These are phyloP conservation scores for Scortechinia acanthostroma DNA, from an alignment of 2,329 filamentous ascomycete species.

Conservation along the genomic window DNA sequence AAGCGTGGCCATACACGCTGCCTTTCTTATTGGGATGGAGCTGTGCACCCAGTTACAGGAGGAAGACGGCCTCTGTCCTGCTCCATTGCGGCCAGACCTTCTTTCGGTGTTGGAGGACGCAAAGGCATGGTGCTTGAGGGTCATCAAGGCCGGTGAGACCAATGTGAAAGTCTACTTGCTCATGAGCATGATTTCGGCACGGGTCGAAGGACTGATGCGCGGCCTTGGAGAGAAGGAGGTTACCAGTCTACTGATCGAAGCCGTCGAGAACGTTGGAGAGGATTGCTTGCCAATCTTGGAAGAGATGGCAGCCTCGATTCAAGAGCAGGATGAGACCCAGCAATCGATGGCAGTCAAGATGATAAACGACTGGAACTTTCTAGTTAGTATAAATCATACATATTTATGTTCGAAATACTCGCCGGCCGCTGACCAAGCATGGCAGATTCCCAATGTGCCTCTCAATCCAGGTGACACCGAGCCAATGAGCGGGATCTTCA, in stretches of 20 bases:
- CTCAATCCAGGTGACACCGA: neutral
- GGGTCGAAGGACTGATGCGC: slow-evolving; percentile 30
- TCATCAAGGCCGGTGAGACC: slow-evolving; percentile 39
- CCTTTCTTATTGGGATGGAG: slow-evolving; percentile 28
- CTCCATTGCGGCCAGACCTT: slow-evolving; percentile 27
- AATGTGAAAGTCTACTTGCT: slow-evolving; percentile 35
- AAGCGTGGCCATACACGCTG: slow-evolving; percentile 12
- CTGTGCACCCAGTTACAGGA: slow-evolving; percentile 29
- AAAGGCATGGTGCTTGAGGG: slow-evolving; percentile 25
- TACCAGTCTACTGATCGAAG: slow-evolving; percentile 19
- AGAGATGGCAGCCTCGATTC: slow-evolving; percentile 12
- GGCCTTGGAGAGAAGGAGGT: slow-evolving; percentile 24
- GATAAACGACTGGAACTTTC: slow-evolving; percentile 30
- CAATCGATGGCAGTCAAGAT: slow-evolving; percentile 13
- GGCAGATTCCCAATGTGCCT: neutral
- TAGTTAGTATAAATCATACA: slow-evolving; percentile 18
- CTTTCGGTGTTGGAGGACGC: slow-evolving; percentile 29
- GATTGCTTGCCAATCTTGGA: slow-evolving; percentile 23
- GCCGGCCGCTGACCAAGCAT: neutral
- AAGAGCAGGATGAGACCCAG: slow-evolving; percentile 11
- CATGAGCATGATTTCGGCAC: slow-evolving; percentile 32
- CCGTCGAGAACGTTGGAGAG: slow-evolving; percentile 24
- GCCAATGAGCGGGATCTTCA: neutral
- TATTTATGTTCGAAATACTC: too few relatives aligned
- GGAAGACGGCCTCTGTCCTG: slow-evolving; percentile 24